These are phyloP conservation scores for Chrysoporthe deuterocubensis DNA, from an alignment of 2,329 filamentous ascomycete species.

Conservation along the genomic window DNA sequence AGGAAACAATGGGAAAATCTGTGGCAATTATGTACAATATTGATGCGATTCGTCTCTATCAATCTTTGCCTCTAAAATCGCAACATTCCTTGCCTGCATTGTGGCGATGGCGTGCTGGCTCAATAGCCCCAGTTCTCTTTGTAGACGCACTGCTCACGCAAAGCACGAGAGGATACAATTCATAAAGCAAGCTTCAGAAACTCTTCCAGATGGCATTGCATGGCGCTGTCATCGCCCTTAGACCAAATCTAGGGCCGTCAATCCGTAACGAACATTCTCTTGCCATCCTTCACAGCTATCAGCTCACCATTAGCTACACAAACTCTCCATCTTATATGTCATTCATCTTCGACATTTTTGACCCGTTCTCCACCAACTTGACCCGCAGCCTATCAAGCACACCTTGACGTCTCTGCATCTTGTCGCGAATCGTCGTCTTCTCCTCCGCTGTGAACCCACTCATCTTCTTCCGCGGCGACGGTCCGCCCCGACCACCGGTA, in stretches of 20 bases:
- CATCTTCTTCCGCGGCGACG: conserved; percentile 63
- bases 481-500: conserved; percentile 38
- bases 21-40: background rate
- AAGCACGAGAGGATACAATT: background rate
- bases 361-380: conserved; percentile 54
- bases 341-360: conserved; percentile 49
- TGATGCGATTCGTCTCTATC: background rate
- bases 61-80: background rate
- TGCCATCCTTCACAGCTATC: background rate
- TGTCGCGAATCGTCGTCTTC: conserved; percentile 59
- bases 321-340: conserved; percentile 24
- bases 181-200: background rate
- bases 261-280: background rate
- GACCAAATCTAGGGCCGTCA: background rate
- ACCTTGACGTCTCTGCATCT: conserved; percentile 55
- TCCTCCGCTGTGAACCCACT: conserved; percentile 64
- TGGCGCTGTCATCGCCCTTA: background rate
- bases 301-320: background rate
- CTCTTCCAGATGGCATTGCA: too few relatives aligned
- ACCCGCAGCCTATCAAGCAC: conserved; percentile 56
- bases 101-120: background rate
- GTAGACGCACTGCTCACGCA: background rate
- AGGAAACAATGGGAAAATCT: background rate
- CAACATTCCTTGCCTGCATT: background rate
- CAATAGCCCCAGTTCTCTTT: background rate